Conservation (phyloP, 2,329 filamentous ascomycete species). For the Sclerotinia glacialis region DNA sequence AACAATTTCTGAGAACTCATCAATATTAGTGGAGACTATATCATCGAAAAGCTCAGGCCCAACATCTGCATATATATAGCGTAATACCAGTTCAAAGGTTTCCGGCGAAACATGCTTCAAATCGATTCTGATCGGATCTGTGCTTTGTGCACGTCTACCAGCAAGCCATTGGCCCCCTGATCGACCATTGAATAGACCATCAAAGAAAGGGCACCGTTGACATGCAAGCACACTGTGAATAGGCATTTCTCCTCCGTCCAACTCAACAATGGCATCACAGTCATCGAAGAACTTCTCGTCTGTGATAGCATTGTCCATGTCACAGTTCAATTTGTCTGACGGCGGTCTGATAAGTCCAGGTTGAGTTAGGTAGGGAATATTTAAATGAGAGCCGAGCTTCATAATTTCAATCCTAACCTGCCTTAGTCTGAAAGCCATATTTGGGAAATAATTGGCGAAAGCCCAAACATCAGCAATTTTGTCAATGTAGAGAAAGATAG, state of each 20-base stretch:
- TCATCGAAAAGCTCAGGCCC: conserved; percentile 79
- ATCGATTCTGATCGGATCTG: conserved; percentile 65
- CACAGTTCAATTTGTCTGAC: conserved; percentile 60
- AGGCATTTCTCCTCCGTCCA: conserved; percentile 68
- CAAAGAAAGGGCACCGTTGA: conserved; percentile 86
- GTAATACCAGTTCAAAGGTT: conserved; percentile 75
- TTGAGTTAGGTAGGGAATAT: conserved; percentile 66
- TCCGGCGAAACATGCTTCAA: conserved; percentile 73
- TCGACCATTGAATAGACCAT: conserved; percentile 84
- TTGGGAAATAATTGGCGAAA: conserved; percentile 59
- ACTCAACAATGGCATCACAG: conserved; percentile 74
- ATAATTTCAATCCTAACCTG: conserved; percentile 83
- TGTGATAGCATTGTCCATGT: conserved; percentile 67
- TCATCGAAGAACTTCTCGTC: conserved; percentile 73
- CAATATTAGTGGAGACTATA: conserved; percentile 66
- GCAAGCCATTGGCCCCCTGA: conserved; percentile 82
- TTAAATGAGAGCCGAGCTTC: conserved; percentile 71
- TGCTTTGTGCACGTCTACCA: conserved; percentile 56
- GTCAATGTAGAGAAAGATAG: conserved; percentile 80
- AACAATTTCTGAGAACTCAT: conserved; percentile 84
- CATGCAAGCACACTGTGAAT: conserved; percentile 80
- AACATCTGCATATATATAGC: conserved; percentile 78
- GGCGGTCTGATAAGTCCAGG: conserved; percentile 71
- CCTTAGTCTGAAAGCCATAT: conserved; percentile 69
- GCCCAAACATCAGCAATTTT: conserved; percentile 83